Base-by-base conservation (phyloP, 2,329 filamentous ascomycete species). In the Penicillium sp. region DNA sequence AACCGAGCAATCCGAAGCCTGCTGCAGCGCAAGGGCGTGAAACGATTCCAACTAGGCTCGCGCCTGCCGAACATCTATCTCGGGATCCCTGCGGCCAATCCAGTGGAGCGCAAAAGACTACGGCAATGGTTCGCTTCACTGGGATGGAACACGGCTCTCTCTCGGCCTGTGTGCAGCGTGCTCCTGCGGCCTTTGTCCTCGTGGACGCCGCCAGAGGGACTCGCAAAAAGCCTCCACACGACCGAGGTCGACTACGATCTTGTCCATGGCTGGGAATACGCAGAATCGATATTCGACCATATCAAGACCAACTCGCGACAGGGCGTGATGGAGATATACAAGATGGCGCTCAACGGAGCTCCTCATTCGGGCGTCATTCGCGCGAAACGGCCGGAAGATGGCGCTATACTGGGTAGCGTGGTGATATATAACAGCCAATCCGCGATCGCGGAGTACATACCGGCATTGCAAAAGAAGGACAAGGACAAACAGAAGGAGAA, bases 121-220 rank as follows among this genome's bases (percentile, higher is more conserved):
- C 79, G 84, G n/a, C 81, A 83, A 47, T 97, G 92, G 92, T 96
- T 97, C 70, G 84, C 87, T n/a, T 90, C 87, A 62, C 82, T 91
- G 47, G 92, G 93, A 14, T 97, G 92, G 92, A 91, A 95, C 65
- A 87, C 82, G 2, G 80, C 83, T 0, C 75, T 85, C 4, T 84
- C 84, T 1, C 79, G 82, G 11, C 77, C 83, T 0, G 80, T 88
- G 0, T 87, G 83, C 64, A 91, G 88, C 68, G 86, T 95, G 80
- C 76, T 86, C 2, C 87, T 94, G 49, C 81, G 83, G 35, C 87
- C 91, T 63, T 75, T 95, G n/a, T 72, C 79, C 23, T 81, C 79
- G 12, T 96, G 91, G 91, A 75, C 79, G 5, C 84, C 89, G 6
- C 90, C 91, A 0, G 87, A 92, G 40, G 89, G 89, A 0, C 82